Conservation (phyloP, 257 asterid genomes). For the Nicotiana noctiflora region DNA sequence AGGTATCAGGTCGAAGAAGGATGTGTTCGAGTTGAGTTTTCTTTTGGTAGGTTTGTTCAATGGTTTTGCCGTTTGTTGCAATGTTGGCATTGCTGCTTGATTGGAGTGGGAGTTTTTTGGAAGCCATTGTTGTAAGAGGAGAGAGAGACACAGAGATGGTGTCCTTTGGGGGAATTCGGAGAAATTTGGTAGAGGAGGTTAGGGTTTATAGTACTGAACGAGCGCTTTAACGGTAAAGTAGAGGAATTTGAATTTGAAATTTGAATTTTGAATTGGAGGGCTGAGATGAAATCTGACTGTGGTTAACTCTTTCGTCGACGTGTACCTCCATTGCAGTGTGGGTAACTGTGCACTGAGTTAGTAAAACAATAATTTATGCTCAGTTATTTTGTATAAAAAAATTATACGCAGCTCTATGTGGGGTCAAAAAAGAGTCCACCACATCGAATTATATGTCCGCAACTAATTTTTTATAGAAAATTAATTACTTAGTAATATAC, state of each 20-base stretch:
- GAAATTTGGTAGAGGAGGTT: neutral
- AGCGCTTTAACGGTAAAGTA: constrained; percentile 1
- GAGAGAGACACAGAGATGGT: constrained; percentile 13
- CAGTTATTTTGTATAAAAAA: too few species aligned
- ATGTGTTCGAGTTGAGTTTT: constrained; percentile 96
- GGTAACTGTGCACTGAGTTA: too few species aligned
- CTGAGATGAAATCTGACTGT: constrained; percentile 6
- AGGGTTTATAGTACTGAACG: neutral
- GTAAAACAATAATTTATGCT: too few species aligned
- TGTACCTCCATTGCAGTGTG: neutral
- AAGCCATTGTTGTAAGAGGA: constrained; percentile 48
- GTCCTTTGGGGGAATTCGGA: constrained; percentile 21
- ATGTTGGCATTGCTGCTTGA: constrained; percentile 75
- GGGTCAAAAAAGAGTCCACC: too few species aligned
- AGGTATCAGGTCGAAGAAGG: constrained; percentile 94
- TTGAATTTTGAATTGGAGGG: constrained; percentile 30
- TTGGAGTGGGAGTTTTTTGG: constrained; percentile 45
- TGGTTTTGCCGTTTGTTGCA: constrained; percentile 43
- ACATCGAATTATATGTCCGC: too few species aligned
- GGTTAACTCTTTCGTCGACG: neutral
- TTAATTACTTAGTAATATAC: too few species aligned
- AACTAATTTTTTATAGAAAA: too few species aligned
- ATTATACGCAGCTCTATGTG: too few species aligned
- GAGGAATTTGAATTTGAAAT: constrained; percentile 10
- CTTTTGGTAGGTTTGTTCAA: constrained; percentile 90